Percentiles rank a stretch among this genome's conserved stretches.
Evolutionary conservation across 1,284 basidiomycete genomes (phyloP).

Genomic region (Heterobasidion irregulare): DNA sequence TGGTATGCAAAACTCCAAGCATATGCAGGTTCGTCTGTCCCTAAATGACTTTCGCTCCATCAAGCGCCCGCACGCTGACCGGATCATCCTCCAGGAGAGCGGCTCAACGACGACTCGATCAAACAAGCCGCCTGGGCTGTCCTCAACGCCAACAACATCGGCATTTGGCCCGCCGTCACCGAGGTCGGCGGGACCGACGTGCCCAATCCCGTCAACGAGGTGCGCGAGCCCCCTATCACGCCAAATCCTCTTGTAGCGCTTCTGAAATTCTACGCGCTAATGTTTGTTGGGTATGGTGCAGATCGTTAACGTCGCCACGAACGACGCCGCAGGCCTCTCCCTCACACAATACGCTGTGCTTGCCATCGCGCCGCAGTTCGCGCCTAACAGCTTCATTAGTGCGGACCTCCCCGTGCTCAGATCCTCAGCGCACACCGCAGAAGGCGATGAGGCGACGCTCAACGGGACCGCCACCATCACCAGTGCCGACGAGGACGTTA

Average conservation of each 20-base stretch:
- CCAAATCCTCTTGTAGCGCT: too few relatives aligned
- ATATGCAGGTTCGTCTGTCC: slow-evolving; percentile 24
- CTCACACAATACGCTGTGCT: neutral
- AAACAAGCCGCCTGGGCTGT: slow-evolving; percentile 31
- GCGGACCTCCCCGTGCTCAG: too few relatives aligned
- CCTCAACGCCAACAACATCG: slow-evolving; percentile 25
- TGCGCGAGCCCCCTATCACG: slow-evolving; percentile 1
- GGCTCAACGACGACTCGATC: slow-evolving; percentile 24
- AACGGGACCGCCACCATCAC: neutral
- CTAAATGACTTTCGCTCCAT: neutral
- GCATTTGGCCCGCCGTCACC: slow-evolving; percentile 24
- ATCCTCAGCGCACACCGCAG: neutral
- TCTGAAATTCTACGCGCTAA: too few relatives aligned
- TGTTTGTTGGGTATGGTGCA: neutral
- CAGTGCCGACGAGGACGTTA: neutral
- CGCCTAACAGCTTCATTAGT: neutral
- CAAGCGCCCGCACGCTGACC: too few relatives aligned
- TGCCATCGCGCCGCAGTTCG: neutral
- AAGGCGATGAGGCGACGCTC: neutral
- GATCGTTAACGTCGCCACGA: neutral
- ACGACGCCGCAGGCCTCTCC: neutral
- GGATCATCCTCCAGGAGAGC: slow-evolving; percentile 10
- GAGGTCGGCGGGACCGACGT: slow-evolving; percentile 31
- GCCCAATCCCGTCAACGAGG: slow-evolving; percentile 27
- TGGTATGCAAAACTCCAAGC: slow-evolving; percentile 34